Evolutionary conservation across 371 early-diverging fungal genomes (phyloP).

Genomic region (Thermomucor indicae-seudaticae): DNA sequence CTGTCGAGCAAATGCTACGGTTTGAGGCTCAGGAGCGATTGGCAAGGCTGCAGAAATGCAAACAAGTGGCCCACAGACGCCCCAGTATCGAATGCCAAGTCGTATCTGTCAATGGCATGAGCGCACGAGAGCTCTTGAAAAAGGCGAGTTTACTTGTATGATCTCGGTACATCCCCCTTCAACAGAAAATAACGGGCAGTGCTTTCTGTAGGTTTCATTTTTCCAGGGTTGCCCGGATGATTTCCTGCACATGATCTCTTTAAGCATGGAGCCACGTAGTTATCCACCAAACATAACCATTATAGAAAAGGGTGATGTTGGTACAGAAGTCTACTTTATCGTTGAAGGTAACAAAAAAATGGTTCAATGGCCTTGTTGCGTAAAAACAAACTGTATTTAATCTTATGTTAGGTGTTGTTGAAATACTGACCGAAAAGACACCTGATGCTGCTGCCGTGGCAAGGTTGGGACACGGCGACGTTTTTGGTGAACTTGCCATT

Average conservation of each 20-base stretch:
- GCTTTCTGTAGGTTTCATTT: constrained; percentile 42
- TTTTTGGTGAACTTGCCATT: constrained; percentile 78
- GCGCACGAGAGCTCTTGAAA: constrained; percentile 25
- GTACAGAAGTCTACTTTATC: constrained; percentile 79
- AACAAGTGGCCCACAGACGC: constrained; percentile 2
- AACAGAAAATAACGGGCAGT: no score
- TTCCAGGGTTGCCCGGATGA: constrained; percentile 49
- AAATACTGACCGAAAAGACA: constrained; percentile 16
- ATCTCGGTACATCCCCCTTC: neutral
- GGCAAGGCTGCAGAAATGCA: constrained; percentile 26
- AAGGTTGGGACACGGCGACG: constrained; percentile 49
- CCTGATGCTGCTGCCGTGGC: constrained; percentile 13
- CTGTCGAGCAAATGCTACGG: constrained; percentile 49
- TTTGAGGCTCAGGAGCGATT: constrained; percentile 60
- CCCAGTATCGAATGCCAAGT: constrained; percentile 12
- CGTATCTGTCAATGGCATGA: constrained; percentile 14
- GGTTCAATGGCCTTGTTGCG: neutral
- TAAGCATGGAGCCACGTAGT: constrained; percentile 47
- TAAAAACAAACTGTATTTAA: neutral
- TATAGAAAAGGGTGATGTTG: constrained; percentile 67
- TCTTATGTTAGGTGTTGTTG: constrained; percentile 25
- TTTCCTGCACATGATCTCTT: constrained; percentile 46
- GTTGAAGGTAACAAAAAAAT: constrained; percentile 53
- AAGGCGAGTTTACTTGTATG: constrained; percentile 17
- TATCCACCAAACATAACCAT: constrained; percentile 46